Conservation (phyloP, 2,329 filamentous ascomycete species). For the Orbilia blumenaviensis region DNA sequence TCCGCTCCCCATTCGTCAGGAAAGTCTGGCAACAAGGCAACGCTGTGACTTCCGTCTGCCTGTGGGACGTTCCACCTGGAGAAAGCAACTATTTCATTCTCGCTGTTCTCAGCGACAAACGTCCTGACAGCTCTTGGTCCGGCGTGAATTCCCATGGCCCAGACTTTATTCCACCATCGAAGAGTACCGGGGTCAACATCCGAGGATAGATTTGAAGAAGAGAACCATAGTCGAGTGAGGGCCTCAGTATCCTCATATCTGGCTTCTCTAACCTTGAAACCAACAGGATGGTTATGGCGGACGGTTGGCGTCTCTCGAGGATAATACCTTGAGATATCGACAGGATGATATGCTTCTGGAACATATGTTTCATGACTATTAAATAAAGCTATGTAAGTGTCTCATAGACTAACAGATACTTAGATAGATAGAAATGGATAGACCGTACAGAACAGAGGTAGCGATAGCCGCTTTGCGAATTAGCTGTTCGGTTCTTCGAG, state of each 20-base stretch:
- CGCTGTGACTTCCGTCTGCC: background rate
- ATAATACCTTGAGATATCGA: too few relatives aligned
- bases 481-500: too few relatives aligned
- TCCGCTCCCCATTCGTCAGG: background rate
- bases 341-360: too few relatives aligned
- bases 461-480: too few relatives aligned
- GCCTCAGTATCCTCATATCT: background rate
- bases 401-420: too few relatives aligned
- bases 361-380: too few relatives aligned
- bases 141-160: slow-evolving; percentile 2
- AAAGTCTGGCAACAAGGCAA: background rate
- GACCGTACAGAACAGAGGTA: too few relatives aligned
- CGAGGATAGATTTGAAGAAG: background rate
- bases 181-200: background rate
- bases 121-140: background rate
- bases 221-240: slow-evolving; percentile 23
- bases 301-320: too few relatives aligned
- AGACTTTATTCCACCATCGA: slow-evolving; percentile 8
- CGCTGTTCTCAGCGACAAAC: slow-evolving; percentile 14
- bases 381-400: too few relatives aligned
- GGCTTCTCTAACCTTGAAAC: background rate
- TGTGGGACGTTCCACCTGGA: slow-evolving; percentile 13
- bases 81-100: slow-evolving; percentile 1
- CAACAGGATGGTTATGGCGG: background rate
- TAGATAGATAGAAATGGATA: too few relatives aligned